These are phyloP conservation scores for Myxozyma sirexii DNA, from an alignment of 805 yeast species.

Conservation along the genomic window DNA sequence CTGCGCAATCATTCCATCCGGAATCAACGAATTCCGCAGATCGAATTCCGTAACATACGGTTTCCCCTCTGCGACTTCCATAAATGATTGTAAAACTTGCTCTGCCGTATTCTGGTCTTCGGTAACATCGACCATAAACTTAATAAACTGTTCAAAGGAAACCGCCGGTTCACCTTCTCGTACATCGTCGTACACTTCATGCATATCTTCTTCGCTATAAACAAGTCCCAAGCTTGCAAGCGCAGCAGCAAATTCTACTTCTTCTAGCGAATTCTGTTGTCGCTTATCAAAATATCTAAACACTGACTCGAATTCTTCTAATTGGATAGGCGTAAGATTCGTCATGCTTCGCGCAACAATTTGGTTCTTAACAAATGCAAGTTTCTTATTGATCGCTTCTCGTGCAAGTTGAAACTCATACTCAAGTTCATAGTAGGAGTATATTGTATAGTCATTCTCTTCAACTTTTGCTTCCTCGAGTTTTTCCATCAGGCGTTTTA, in stretches of 20 bases:
- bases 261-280: slow-evolving; percentile 45
- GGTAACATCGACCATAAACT: slow-evolving; percentile 46
- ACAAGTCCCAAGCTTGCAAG: slow-evolving; percentile 49
- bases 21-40: slow-evolving; percentile 44
- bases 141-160: slow-evolving; percentile 42
- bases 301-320: slow-evolving; percentile 50
- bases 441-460: slow-evolving; percentile 45
- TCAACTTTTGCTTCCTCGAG: slow-evolving; percentile 45
- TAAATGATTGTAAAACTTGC: slow-evolving; percentile 47
- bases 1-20: slow-evolving; percentile 41
- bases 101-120: slow-evolving; percentile 46
- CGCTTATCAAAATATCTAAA: slow-evolving; percentile 49
- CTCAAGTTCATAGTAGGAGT: slow-evolving; percentile 46
- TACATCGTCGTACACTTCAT: slow-evolving; percentile 45
- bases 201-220: slow-evolving; percentile 43
- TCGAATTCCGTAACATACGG: slow-evolving; percentile 47
- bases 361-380: slow-evolving; percentile 50
- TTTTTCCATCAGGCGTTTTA: slow-evolving; percentile 38
- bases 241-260: slow-evolving; percentile 50
- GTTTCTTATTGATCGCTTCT: slow-evolving; percentile 46
- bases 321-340: slow-evolving; percentile 44
- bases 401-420: slow-evolving; percentile 46
- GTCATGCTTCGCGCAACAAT: slow-evolving; percentile 44
- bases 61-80: slow-evolving; percentile 48
- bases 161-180: slow-evolving; percentile 38